Conservation (phyloP, 352 stramenopile genomes). For the Phytophthora cactorum region DNA sequence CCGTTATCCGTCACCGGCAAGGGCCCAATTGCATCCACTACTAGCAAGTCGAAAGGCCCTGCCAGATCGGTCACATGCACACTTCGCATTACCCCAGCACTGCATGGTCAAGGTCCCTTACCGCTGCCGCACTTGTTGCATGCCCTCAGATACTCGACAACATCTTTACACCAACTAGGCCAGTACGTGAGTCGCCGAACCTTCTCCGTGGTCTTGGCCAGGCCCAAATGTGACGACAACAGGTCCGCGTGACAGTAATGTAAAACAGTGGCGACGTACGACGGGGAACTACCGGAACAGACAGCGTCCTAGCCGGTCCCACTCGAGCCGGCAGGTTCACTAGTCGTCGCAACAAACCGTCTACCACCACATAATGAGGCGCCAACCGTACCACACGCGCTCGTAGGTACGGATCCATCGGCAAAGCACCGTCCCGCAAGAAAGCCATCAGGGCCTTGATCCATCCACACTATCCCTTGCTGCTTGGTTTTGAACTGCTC, state of each 20-base stretch:
- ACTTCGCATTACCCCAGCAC: not conserved
- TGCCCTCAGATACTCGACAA: not conserved
- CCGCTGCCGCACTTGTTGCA: not conserved
- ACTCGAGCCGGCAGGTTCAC: not conserved
- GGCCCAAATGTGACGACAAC: not conserved
- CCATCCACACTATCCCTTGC: not conserved
- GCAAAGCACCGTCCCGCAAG: not conserved
- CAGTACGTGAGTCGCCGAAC: not conserved
- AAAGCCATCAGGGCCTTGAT: not conserved
- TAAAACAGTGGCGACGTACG: not conserved
- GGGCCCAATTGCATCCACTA: constrained; percentile 1
- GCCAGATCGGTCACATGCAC: not conserved
- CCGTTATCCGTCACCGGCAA: not conserved
- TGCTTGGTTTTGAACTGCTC: not conserved
- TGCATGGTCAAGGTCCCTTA: not conserved
- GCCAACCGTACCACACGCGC: not conserved
- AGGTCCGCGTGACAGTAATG: not conserved
- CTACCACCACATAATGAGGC: not conserved
- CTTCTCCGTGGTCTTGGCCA: not conserved
- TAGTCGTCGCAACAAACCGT: not conserved
- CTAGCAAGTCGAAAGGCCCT: not conserved
- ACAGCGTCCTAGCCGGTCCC: not conserved
- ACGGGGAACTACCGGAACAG: not conserved
- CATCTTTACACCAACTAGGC: not conserved
- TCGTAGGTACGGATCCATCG: not conserved